Conservation (phyloP, 352 stramenopile species). For the Pythium utonaiense region DNA sequence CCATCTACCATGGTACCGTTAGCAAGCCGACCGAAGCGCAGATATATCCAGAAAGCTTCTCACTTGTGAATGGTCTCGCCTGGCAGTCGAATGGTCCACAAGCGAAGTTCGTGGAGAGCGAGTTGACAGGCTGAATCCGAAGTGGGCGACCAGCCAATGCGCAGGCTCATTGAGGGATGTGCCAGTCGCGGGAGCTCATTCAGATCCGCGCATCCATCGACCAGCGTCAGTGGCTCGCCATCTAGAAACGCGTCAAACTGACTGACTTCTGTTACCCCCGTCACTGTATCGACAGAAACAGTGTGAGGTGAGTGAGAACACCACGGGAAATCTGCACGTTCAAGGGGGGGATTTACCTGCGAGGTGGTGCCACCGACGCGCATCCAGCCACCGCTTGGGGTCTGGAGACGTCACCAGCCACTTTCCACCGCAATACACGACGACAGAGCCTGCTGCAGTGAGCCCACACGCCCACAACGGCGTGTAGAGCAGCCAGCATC, state of each 20-base stretch:
- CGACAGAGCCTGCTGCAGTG: conserved; percentile 5
- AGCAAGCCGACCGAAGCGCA: no score
- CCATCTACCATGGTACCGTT: conserved; percentile 15
- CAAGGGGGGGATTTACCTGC: conserved; percentile 13
- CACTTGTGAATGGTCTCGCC: not conserved
- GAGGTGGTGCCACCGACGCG: conserved; percentile 19
- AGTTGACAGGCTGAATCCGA: conserved; percentile 1
- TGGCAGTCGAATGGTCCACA: conserved; percentile 1
- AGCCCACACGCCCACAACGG: conserved; percentile 27
- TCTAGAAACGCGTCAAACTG: conserved; percentile 3
- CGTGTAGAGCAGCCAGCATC: conserved; percentile 33
- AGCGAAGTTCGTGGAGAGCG: conserved; percentile 22
- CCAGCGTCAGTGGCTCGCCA: conserved; percentile 6
- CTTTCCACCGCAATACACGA: conserved; percentile 8
- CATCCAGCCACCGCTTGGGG: not conserved
- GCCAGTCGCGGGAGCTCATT: not conserved
- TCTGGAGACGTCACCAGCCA: not conserved
- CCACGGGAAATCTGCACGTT: not conserved
- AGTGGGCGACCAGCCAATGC: conserved; percentile 19
- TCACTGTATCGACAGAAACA: not conserved
- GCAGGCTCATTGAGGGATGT: conserved; percentile 1
- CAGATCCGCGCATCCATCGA: not conserved
- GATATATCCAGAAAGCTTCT: not conserved
- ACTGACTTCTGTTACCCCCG: not conserved
- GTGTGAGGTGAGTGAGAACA: not conserved